Evolutionary conservation across 2,329 filamentous ascomycete species (phyloP), one percentile per base, ranked within the genome.

Genomic region (Xylariaceae sp.): DNA sequence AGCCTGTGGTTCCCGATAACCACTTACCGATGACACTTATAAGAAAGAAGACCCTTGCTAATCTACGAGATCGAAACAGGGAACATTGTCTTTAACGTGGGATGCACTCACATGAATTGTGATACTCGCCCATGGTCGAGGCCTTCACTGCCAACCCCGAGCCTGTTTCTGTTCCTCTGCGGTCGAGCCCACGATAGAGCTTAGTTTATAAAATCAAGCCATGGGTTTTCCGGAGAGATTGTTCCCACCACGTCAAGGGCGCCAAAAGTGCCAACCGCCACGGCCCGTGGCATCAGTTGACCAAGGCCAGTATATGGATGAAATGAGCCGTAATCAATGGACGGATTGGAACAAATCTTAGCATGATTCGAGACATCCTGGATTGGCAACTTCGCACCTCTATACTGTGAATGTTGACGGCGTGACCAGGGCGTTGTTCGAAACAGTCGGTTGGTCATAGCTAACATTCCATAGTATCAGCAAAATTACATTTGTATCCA

Each of bases 221-320:
- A 88, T 78, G 0, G 81, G n/a, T n/a, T 80, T 63, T 81, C 81
- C 14, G 85, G 85, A 64, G 82, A 88, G 64, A 85, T 79, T 12
- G 80, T 82, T 1, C 84, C 83, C 18, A 86, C 73, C 14, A 83
- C 85, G 55, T 88, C 85, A 53, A 88, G 87, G 19, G 83, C 82
- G 14, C 84, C 84, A 6, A 80, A 82, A 14, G 81, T 82, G 43
- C 83, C 83, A 52, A 87, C 79, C 34, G 80, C 71, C 1, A 88
- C 74, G 14, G 85, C 81, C 1, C 84, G 83, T 0, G 83, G 78
- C 10, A 88, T 76, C 67, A 87, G 84, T 62, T 87, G 84, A 5
- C 84, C 85, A 12, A 87, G 77, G 3, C 83, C 84, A 18, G 81
- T 83, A 74, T 81, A 88, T 19, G 85, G 79, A 54, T 75, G 77